phyloP scores from a whole-genome alignment of 2,329 filamentous ascomycete genomes.

The Claviceps lovelessii region DNA sequence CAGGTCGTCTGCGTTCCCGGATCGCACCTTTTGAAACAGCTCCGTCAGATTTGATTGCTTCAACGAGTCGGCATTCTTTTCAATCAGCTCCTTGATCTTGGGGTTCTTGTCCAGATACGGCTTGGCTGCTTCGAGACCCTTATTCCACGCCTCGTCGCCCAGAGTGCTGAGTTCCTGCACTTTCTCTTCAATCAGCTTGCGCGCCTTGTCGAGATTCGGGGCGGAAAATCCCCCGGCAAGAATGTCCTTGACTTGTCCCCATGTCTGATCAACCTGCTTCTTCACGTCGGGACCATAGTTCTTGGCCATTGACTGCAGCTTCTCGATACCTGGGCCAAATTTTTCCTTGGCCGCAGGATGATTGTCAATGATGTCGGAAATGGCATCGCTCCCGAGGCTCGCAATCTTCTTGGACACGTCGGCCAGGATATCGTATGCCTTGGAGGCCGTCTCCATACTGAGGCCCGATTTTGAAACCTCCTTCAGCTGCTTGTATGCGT shows the following conservation, averaged over 20 bases:
- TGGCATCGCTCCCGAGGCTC: constrained; percentile 46
- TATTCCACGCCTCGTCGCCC: constrained; percentile 58
- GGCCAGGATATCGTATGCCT: constrained; percentile 47
- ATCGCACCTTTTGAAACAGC: constrained; percentile 47
- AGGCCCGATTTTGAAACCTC: constrained; percentile 44
- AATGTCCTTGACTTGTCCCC: constrained; percentile 50
- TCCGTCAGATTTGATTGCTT: constrained; percentile 53
- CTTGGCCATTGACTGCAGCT: constrained; percentile 55
- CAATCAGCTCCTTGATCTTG: constrained; percentile 57
- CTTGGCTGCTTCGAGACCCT: constrained; percentile 56
- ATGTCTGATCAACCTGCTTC: constrained; percentile 60
- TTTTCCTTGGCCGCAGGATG: constrained; percentile 61
- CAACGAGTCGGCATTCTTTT: constrained; percentile 53
- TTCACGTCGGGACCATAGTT: constrained; percentile 62
- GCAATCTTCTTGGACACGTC: constrained; percentile 46
- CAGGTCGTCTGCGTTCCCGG: constrained; percentile 38
- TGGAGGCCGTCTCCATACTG: constrained; percentile 45
- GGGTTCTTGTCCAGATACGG: constrained; percentile 63
- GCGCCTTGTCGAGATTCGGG: constrained; percentile 37
- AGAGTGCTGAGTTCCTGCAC: constrained; percentile 49
- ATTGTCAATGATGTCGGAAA: constrained; percentile 53
- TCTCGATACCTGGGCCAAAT: constrained; percentile 51
- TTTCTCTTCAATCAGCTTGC: constrained; percentile 55
- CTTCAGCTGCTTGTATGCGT: constrained; percentile 55
- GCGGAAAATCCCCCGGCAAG: constrained; percentile 45